Evolutionary conservation across 2,329 filamentous ascomycete genomes (phyloP).

Genomic region (Xenoacremonium recifei): DNA sequence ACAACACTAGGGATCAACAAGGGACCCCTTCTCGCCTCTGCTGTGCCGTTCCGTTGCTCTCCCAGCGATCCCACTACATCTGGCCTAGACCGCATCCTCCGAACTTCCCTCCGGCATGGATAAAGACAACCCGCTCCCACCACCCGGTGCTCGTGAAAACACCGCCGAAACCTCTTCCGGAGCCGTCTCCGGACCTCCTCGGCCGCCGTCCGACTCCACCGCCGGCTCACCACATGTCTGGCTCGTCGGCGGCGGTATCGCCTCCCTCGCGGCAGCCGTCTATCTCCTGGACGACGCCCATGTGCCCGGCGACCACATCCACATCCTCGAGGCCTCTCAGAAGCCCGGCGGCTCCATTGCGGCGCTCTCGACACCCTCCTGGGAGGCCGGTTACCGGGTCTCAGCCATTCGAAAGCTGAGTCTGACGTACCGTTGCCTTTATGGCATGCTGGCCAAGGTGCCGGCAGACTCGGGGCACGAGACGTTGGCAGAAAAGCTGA

Average conservation of each 20-base stretch:
- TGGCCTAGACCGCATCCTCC: neutral
- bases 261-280: slow-evolving; percentile 23
- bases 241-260: slow-evolving; percentile 27
- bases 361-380: slow-evolving; percentile 17
- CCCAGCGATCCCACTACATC: neutral
- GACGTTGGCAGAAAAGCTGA: slow-evolving; percentile 22
- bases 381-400: slow-evolving; percentile 24
- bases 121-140: no score
- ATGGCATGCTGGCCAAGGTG: slow-evolving; percentile 24
- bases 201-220: slow-evolving; percentile 3
- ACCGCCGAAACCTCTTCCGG: slow-evolving; percentile 12
- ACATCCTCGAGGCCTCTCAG: slow-evolving; percentile 24
- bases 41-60: neutral
- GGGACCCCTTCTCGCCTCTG: neutral
- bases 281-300: slow-evolving; percentile 24
- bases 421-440: slow-evolving; percentile 23
- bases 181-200: neutral
- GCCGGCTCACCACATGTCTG: slow-evolving; percentile 17
- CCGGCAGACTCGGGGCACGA: slow-evolving; percentile 19
- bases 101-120: neutral
- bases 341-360: slow-evolving; percentile 24
- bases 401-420: slow-evolving; percentile 27
- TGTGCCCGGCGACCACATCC: slow-evolving; percentile 22
- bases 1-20: neutral
- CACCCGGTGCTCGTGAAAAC: no score